Percentiles rank a stretch among this genome's conserved stretches.
phyloP scores from a whole-genome alignment of 2,329 filamentous ascomycete genomes.

The Dryadomyces sulphureus region DNA sequence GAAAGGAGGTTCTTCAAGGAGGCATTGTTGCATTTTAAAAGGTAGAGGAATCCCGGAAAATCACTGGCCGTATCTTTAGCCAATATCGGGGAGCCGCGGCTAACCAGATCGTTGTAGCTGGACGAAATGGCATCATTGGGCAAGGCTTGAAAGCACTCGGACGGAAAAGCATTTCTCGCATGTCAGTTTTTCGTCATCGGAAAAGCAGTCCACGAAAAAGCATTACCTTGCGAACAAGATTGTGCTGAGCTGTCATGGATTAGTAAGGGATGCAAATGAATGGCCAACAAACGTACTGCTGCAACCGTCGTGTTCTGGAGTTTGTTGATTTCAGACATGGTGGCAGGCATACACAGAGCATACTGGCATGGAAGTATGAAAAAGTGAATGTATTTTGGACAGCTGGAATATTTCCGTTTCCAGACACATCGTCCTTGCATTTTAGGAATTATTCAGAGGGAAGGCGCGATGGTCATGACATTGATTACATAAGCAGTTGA shows the following conservation, averaged over 20 bases:
- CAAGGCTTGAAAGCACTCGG: conserved; percentile 1
- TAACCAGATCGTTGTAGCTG: not conserved
- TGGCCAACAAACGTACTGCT: not conserved
- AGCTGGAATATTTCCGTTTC: too few species aligned
- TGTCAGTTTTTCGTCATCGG: not conserved
- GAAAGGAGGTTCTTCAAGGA: not conserved
- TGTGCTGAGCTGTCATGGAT: not conserved
- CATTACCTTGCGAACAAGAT: conserved; percentile 1
- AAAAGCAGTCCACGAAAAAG: not conserved
- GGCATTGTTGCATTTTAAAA: not conserved
- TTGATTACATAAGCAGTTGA: too few species aligned
- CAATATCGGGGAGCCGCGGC: not conserved
- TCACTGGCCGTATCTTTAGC: not conserved
- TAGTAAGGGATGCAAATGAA: not conserved
- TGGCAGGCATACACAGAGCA: not conserved
- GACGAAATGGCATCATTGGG: not conserved
- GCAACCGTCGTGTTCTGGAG: not conserved
- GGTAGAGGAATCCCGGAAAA: not conserved
- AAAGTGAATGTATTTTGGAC: not conserved
- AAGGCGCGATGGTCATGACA: too few species aligned
- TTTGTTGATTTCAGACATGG: not conserved
- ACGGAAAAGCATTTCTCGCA: conserved; percentile 1
- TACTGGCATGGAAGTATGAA: not conserved
- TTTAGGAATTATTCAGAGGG: not conserved
- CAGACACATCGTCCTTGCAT: too few species aligned